Base-by-base conservation (phyloP, 257 asterid species). In the Penstemon barbatus region DNA sequence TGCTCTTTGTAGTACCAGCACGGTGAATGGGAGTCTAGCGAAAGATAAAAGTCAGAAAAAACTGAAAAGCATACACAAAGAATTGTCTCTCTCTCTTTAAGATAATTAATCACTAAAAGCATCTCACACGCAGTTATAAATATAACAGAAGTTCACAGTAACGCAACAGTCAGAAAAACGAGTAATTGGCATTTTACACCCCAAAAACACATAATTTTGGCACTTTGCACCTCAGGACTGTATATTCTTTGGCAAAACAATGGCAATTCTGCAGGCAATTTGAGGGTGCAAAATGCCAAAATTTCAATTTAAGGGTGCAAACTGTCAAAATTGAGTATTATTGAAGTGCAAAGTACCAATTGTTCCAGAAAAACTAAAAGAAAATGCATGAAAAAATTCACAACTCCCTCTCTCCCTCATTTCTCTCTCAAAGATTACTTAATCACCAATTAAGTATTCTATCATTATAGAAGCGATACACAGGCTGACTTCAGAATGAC, bases 1-100 rank as follows among this genome's bases (percentile, higher is more conserved):
- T 37, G 96, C 92, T 69, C 90, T 85, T 80, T 82, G 96, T 66
- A 93, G 83, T 66, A 93, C 96, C 82, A 93, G 86, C 96, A 93
- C 91, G 75, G 99, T 90, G 77, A 90, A 93, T 65, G 97, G 99
- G 77, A 93, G 96, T 83, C 99, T 93, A 65, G 37, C 37, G 40
- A 65, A 63, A 61, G 73, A 63, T 6, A 73, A 66, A 8, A 68
- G 66, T 49, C 66, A 65, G 58, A 61, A 42, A 36, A 49, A 53
- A 49, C 38, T 19, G 51, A 15, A 33, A 61, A 49, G 38, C 50
- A 45, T 33, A 49, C 48, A 54, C 56, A 69, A 19, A 64, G 50
- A 18, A 7, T 52, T 56, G 13, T 39, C 40, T 42, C 42, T 13
- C 36, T 3, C 11, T 44, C 10, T 40, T 63, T 40, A 36, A 55